Evolutionary conservation across 179 eudicot species (phyloP).

Genomic region (Pouteria campechiana): DNA sequence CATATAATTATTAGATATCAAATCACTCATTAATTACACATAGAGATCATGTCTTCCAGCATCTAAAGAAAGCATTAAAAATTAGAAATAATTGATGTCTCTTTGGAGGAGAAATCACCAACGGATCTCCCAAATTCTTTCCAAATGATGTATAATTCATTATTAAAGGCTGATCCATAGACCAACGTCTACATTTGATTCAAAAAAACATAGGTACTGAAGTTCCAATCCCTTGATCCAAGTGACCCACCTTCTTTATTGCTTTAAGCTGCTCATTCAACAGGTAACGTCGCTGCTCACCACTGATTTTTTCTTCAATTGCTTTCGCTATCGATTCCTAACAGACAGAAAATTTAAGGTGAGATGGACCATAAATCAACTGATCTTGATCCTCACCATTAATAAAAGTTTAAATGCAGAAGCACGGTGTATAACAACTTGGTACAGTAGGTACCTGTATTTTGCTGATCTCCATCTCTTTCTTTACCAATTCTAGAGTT

Average conservation of each 20-base stretch:
- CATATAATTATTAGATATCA: too few relatives aligned
- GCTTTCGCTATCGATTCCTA: slow-evolving; percentile 99
- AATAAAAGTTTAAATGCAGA: not conserved
- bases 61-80: too few relatives aligned
- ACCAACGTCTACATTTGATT: too few relatives aligned
- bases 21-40: too few relatives aligned
- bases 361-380: not conserved
- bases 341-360: slow-evolving; percentile 1
- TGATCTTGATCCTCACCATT: not conserved
- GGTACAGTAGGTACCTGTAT: slow-evolving; percentile 68
- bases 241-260: slow-evolving; percentile 67
- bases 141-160: too few relatives aligned
- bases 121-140: too few relatives aligned
- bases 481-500: slow-evolving; percentile 84
- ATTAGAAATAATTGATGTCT: too few relatives aligned
- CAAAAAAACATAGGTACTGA: not conserved
- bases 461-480: slow-evolving; percentile 98
- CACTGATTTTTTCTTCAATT: slow-evolving; percentile 96
- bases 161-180: too few relatives aligned
- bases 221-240: not conserved
- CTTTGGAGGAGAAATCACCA: too few relatives aligned
- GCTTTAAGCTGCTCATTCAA: slow-evolving; percentile 96
- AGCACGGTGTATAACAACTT: too few relatives aligned
- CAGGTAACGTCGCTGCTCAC: slow-evolving; percentile 93
- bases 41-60: too few relatives aligned